Evolutionary conservation across 352 stramenopile genomes (phyloP).

Genomic region (Globisporangium cederbergense): DNA sequence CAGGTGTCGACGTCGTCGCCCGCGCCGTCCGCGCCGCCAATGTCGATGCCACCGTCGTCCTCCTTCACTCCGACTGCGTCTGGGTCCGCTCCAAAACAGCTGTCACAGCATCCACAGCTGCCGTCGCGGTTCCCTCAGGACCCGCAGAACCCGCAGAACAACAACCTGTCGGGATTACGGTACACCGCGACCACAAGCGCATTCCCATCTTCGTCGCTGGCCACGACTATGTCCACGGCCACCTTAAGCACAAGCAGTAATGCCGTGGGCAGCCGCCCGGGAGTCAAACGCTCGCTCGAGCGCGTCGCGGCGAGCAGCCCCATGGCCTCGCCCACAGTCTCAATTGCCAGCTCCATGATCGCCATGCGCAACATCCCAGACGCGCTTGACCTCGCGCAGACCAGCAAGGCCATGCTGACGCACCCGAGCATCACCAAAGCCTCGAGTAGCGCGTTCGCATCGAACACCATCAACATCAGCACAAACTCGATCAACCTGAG

Average conservation of each 20-base stretch:
- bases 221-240: conserved; percentile 11
- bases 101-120: conserved; percentile 13
- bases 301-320: conserved; percentile 17
- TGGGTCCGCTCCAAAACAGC: conserved; percentile 8
- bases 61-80: conserved; percentile 1
- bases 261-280: conserved; percentile 15
- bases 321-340: conserved; percentile 40
- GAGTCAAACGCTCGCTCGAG: conserved; percentile 48
- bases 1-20: not conserved
- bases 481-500: conserved; percentile 38
- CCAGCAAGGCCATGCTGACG: conserved; percentile 22
- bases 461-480: conserved; percentile 21
- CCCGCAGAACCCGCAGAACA: not conserved
- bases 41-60: not conserved
- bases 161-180: conserved; percentile 7
- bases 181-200: conserved; percentile 13
- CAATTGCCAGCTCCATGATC: conserved; percentile 67
- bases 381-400: conserved; percentile 16
- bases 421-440: conserved; percentile 15
- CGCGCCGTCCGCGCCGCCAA: not conserved
- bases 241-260: conserved; percentile 7
- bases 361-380: conserved; percentile 43
- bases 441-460: conserved; percentile 1
- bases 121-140: conserved; percentile 19
- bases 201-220: conserved; percentile 14